Base-by-base conservation (phyloP, 2,329 filamentous ascomycete species). In the Penicillium polonicum region DNA sequence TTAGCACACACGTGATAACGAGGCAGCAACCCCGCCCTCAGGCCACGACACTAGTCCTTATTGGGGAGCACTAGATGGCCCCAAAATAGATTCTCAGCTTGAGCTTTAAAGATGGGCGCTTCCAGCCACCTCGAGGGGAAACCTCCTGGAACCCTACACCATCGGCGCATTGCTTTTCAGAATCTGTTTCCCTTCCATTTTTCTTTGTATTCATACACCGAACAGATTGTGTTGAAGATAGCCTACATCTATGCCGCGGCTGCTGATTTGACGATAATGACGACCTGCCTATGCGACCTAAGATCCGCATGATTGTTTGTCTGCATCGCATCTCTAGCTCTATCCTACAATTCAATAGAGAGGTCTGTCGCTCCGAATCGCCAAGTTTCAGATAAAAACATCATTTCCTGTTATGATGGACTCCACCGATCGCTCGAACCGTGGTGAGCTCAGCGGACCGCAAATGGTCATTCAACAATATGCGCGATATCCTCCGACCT, bases 381-480 rank as follows among this genome's bases (percentile, higher is more conserved):
- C 3, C 27, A 41, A 36, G 4, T 41, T 25, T 59, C 33, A 57
- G 54, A 76, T 75, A 73, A 70, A 75, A 61, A 53, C 57, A 38
- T 63, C 72, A 3, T 74, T 72, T 56, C 60, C 71, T 35, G 62
- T 68, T 48, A 68, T 67, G 49, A 71, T 67, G 64, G 63, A 64
- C 9, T 58, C 65, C 9, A 58, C 52, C 19, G 60, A 70, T 44
- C 68, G 67, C 12, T 46, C 65, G 31, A 70, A 66, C 25, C 63
- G 65, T 17, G 61, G 58, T 35, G 71, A 71, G 27, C 57, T 70
- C 45, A 61, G 60, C 51, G 60, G 58, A 19, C 60, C 64, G 42
- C 69, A 68, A 33, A 67, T 73, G 58, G 69, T 75, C 33, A 65
- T 74, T 56, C 74, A 75, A 57, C 74, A 76, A 55, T 76, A 74